Evolutionary conservation across 129 eudicot genomes (phyloP).

Genomic region (Apium graveolens): DNA sequence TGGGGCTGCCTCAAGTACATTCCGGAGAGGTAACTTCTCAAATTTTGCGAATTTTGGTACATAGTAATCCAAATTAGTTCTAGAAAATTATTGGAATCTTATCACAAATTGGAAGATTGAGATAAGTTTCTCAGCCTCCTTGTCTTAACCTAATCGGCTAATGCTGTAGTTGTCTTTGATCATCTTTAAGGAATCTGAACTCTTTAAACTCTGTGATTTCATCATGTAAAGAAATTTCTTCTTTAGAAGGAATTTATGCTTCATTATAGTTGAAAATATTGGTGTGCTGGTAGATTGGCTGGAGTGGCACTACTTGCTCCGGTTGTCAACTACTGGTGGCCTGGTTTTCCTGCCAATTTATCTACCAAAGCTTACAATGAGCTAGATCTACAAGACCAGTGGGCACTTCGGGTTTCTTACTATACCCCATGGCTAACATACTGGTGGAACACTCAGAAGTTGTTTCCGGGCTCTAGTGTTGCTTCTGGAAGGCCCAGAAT

Average conservation of each 20-base stretch:
- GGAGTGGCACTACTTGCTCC: constrained; percentile 77
- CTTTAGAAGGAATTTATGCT: neutral
- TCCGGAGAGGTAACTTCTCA: constrained; percentile 44
- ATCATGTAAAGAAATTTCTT: neutral
- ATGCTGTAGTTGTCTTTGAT: neutral
- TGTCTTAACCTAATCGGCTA: neutral
- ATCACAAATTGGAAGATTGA: neutral
- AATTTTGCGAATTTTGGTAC: neutral
- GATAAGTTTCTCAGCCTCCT: neutral
- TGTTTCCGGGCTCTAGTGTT: constrained; percentile 67
- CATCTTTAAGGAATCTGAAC: neutral
- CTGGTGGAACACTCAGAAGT: constrained; percentile 87
- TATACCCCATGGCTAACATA: constrained; percentile 62
- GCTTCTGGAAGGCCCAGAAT: constrained; percentile 40
- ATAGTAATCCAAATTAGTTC: neutral
- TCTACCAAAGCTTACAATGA: constrained; percentile 46
- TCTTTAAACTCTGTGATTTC: neutral
- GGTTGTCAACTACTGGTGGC: constrained; percentile 91
- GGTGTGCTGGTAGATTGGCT: constrained; percentile 35
- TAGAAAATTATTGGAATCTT: neutral
- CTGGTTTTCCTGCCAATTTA: constrained; percentile 50
- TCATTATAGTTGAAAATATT: neutral
- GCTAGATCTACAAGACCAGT: constrained; percentile 48
- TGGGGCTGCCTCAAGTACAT: constrained; percentile 80
- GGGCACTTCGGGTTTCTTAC: constrained; percentile 67